phyloP scores from a whole-genome alignment of 805 yeast species.

The Grigorovia transvaalensis region DNA sequence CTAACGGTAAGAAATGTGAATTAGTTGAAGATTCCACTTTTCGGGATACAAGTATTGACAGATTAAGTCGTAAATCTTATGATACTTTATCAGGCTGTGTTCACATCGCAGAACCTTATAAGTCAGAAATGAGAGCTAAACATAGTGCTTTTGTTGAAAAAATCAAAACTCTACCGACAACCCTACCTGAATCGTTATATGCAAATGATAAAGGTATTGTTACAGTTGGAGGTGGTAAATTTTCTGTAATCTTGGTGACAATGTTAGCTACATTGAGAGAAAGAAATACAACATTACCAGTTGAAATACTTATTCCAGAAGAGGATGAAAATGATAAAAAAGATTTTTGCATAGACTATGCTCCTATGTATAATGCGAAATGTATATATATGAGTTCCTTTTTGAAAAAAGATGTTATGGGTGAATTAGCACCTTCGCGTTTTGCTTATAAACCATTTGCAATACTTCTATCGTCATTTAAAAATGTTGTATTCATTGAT shows the following conservation, averaged over 20 bases:
- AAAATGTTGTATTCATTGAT: conserved; percentile 63
- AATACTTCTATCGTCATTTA: conserved; percentile 63
- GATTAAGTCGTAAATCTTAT: not conserved
- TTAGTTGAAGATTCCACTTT: not conserved
- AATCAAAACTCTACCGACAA: not conserved
- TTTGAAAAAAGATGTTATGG: conserved; percentile 34
- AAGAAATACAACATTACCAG: conserved; percentile 58
- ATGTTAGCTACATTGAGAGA: conserved; percentile 48
- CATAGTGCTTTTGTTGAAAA: conserved; percentile 1
- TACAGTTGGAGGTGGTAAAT: conserved; percentile 66
- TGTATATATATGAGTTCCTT: conserved; percentile 47
- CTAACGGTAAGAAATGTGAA: not conserved
- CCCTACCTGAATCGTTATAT: conserved; percentile 4
- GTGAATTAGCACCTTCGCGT: conserved; percentile 34
- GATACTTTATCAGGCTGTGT: not conserved
- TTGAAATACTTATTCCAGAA: conserved; percentile 73
- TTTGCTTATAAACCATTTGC: conserved; percentile 70
- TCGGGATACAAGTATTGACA: not conserved
- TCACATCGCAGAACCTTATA: conserved; percentile 1
- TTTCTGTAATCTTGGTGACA: conserved; percentile 50
- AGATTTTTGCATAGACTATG: conserved; percentile 52
- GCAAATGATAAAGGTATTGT: conserved; percentile 50
- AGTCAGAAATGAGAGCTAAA: not conserved
- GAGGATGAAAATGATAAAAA: conserved; percentile 57
- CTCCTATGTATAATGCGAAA: conserved; percentile 55